Evolutionary conservation across 2,329 filamentous ascomycete species (phyloP).

Genomic region (Colletotrichum sp.): DNA sequence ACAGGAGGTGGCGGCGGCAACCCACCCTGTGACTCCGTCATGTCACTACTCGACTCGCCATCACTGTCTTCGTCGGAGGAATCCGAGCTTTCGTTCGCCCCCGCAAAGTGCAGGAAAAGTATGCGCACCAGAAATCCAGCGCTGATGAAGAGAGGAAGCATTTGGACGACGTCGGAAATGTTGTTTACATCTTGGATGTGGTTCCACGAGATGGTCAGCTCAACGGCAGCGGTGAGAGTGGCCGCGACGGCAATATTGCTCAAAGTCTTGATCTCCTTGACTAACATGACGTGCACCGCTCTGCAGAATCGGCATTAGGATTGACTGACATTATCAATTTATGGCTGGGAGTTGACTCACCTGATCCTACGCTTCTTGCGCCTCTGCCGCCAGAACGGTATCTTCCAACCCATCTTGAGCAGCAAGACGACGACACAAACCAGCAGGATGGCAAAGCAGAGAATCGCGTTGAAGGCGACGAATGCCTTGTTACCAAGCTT

Average conservation of each 20-base stretch:
- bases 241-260: constrained; percentile 28
- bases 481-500: constrained; percentile 30
- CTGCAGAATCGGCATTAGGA: not conserved
- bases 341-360: constrained; percentile 12
- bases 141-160: constrained; percentile 36
- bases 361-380: constrained; percentile 26
- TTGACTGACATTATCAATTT: not conserved
- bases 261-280: constrained; percentile 31
- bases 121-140: constrained; percentile 30
- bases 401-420: constrained; percentile 26
- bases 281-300: constrained; percentile 23
- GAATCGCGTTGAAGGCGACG: constrained; percentile 31
- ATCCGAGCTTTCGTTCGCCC: constrained; percentile 4
- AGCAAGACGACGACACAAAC: constrained; percentile 28
- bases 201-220: constrained; percentile 39
- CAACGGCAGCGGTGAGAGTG: constrained; percentile 29
- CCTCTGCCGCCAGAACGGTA: constrained; percentile 18
- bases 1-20: constrained; percentile 8
- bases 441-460: constrained; percentile 33
- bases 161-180: constrained; percentile 32
- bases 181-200: constrained; percentile 25
- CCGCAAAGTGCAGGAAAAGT: constrained; percentile 26
- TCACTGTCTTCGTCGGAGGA: constrained; percentile 10
- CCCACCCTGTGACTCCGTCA: constrained; percentile 2
- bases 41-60: not conserved